Evolutionary conservation across 768 basidiomycete species (phyloP), one percentile per base, ranked within the genome.

Genomic region (Austroboletus eburneus): DNA sequence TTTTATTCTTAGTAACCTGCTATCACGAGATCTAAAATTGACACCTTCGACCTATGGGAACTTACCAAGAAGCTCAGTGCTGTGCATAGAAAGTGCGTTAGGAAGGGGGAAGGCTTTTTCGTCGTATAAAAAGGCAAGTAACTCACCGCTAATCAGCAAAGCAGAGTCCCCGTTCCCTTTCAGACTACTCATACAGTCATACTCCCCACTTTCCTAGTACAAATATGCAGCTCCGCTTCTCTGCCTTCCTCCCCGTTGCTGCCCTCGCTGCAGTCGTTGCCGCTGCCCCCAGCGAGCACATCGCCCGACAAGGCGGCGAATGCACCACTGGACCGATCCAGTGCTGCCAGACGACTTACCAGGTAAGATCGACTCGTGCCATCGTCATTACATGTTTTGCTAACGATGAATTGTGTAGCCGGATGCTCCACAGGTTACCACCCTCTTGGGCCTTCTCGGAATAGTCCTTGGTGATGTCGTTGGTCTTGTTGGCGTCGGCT

Each of bases 201-300:
- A n/a, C n/a, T 30, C 35, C 17, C 32, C 8, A 9, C 35, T 32
- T 29, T 17, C 22, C 13, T 5, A 7, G 16, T 29, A 30, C 3
- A 38, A 18, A 43, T 2, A 57, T 57, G 56, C 29, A n/a, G n/a
- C n/a, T n/a, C 18, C 56, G 40, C 39, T 21, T 52, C 24, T 17
- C 39, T 25, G 16, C 34, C 22, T 24, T 50, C n/a, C n/a, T 46
- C 36, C 37, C 45, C 9, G 24, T 50, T 39, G 41, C 29, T 39
- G 49, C 49, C 23, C 40, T 50, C 2, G 40, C 9, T n/a, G 36
- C 44, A 17, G 20, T 22, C n/a, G 44, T 20, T 12, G 24, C 37
- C 16, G 49, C 36, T 22, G 46, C 46, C 16, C 46, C 40, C 16
- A 39, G 8, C 14, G 45, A 18, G 20, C 30, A 42, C 27, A 21